Conservation (phyloP, 2,329 filamentous ascomycete species). For the Arthrocladium fulminans region DNA sequence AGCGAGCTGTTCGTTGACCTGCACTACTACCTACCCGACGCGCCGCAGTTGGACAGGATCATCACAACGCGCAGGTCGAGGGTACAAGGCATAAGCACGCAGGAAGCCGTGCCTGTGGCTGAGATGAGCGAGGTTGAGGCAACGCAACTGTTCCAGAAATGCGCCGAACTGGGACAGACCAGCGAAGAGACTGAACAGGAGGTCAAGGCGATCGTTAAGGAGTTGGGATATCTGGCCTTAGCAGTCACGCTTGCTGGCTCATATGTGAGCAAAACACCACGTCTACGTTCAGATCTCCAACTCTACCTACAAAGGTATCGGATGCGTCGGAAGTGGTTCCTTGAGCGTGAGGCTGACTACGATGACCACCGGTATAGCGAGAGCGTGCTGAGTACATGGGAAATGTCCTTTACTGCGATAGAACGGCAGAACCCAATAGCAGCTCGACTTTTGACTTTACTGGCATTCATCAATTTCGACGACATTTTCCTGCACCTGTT, state of each 20-base stretch:
- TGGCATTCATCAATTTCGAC: constrained; percentile 8
- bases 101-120: neutral
- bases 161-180: neutral
- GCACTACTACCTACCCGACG: neutral
- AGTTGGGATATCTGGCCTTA: constrained; percentile 21
- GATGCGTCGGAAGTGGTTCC: constrained; percentile 6
- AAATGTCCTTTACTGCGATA: constrained; percentile 19
- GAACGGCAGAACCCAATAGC: constrained; percentile 15
- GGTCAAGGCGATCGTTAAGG: constrained; percentile 18
- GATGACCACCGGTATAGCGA: constrained; percentile 20
- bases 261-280: constrained; percentile 19
- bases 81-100: neutral
- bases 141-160: neutral
- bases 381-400: constrained; percentile 24
- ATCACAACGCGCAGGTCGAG: neutral
- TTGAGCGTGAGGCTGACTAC: constrained; percentile 14
- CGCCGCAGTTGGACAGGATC: neutral
- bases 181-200: constrained; percentile 2
- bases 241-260: constrained; percentile 19
- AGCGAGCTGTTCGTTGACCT: constrained; percentile 9
- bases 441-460: constrained; percentile 11
- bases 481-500: constrained; percentile 11
- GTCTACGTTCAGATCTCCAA: constrained; percentile 16
- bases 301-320: constrained; percentile 7
- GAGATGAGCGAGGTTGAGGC: neutral